Conservation (phyloP, 2,329 filamentous ascomycete genomes). For the Arthrobotrys sphaeroides region DNA sequence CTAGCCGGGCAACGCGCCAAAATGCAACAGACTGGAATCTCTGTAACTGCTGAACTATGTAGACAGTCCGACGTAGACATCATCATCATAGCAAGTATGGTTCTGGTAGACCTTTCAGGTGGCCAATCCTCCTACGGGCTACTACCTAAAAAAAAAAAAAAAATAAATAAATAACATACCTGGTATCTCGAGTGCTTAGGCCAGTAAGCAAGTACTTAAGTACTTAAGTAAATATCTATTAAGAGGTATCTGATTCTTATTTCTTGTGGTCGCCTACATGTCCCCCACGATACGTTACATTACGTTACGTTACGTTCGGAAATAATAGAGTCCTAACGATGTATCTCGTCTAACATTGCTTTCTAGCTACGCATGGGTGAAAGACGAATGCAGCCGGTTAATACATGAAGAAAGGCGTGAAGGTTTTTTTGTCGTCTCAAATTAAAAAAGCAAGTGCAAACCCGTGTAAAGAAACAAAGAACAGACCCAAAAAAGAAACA, state of each 20-base stretch:
- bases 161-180: no score
- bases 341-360: background rate
- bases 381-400: background rate
- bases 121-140: background rate
- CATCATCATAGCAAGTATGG: no score
- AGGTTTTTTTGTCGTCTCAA: background rate
- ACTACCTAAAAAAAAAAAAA: no score
- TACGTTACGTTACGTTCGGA: background rate
- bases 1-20: background rate
- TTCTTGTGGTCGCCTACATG: background rate
- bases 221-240: no score
- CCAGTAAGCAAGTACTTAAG: no score
- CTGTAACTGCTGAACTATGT: no score
- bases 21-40: slow-evolving; percentile 6
- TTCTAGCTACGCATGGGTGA: slow-evolving; percentile 1
- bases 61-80: no score
- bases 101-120: no score
- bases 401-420: background rate
- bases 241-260: background rate
- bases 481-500: background rate
- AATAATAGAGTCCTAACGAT: background rate
- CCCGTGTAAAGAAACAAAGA: background rate
- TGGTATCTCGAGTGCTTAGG: no score
- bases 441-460: background rate
- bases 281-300: no score